Evolutionary conservation across 345 rosid species (phyloP), one percentile per base, ranked within the genome.

Genomic region (Salix arbutifolia): DNA sequence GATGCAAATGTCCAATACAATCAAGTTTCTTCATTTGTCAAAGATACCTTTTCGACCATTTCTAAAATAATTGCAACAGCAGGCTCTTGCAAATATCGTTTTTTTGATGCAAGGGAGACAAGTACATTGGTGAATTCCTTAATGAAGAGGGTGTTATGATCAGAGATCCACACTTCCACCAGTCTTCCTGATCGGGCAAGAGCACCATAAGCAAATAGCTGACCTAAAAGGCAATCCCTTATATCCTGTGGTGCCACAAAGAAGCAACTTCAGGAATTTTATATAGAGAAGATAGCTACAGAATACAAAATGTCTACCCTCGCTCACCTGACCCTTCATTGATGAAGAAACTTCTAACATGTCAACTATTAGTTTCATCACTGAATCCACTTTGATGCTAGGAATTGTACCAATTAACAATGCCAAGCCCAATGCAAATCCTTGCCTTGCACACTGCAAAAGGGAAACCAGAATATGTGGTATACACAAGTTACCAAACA

Each of bases 11-110:
- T 65, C 48, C 21, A 33, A 14, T 11, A 73, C 26, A 60, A 67
- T 8, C 30, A 44, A 3, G 18, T 40, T 19, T 61, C n/a, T 68
- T 25, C 44, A 71, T 69, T 31, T 16, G 70, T 74, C 17, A 71
- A 61, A 64, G n/a, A 58, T 87, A 96, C 99, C 94, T 90, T 90
- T 64, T 90, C 95, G 33, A 90, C 86, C 84, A 93, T 75, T 65
- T 91, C 90, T 73, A 96, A 78, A 82, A 92, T 85, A 86, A 94
- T 60, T 35, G 84, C 83, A 74, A 90, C 92, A 73, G 90, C 91
- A 76, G 99, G 93, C 87, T 96, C 99, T 80, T 90, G 97, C 90
- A 96, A 83, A 85, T 96, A 96, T 64, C 91, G 83, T 79, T 91
- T 94, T 83, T 92, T 92, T 21, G 86, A 83, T 30, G 97, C 91